Evolutionary conservation across 2,329 filamentous ascomycete genomes (phyloP), one percentile per base, ranked within the genome.

Genomic region (Sclerotinia borealis): DNA sequence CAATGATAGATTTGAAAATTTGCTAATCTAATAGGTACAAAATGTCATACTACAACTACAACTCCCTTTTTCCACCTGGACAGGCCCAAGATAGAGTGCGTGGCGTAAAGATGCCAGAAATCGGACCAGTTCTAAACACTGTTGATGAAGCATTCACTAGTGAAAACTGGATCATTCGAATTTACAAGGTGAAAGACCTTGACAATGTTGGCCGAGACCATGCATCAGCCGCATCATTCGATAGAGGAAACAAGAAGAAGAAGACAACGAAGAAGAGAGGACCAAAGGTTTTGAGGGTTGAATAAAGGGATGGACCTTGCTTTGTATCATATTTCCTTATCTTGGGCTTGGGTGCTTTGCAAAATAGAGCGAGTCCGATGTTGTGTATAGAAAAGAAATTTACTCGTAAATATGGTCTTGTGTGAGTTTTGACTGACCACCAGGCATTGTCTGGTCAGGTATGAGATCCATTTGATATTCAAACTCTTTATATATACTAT

Each of bases 41-140:
- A 85, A 97, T 99, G 93, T 97, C 92, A 27, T 99, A 99, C 84
- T 91, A 99, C 85, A 98, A 98, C 83, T 99, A 91, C 82, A 85
- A 93, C 77, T 80, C 84, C 52, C 86, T 99, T 67, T 99, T 98
- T 85, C 93, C 93, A 50, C 83, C 89, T 2, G 95, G 95, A 67
- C 92, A 98, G 78, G 93, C 91, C 41, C 81, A 87, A 71, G 95
- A 99, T 76, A 89, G 95, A 70, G 95, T 99, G 68, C 92, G 95
- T 74, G 87, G 88, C 68, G 84, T 85, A 43, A 85, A 85, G 65
- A 80, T 98, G 59, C 96, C 95, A n/a, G 86, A 91, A 15, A 83
- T 92, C 69, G 89, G 91, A 1, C 95, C 95, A 10, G 85, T 90
- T 66, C 87, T 99, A 64, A 92, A 89, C 77, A 95, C 89, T 5